Conservation (phyloP, 2,329 filamentous ascomycete species). For the Huntiella savannae region DNA sequence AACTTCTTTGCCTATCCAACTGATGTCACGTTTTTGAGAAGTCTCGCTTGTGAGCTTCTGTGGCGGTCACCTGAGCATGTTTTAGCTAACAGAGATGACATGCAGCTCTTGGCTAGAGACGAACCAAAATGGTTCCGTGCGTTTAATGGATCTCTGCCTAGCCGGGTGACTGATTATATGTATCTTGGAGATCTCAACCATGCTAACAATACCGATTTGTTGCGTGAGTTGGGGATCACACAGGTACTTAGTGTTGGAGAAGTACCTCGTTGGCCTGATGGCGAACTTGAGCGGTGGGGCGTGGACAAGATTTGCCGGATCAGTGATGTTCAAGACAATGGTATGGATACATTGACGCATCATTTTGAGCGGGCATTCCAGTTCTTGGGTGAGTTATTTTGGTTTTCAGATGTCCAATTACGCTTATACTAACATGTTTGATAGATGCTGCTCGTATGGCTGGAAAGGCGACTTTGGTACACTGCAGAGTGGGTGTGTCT, state of each 20-base stretch:
- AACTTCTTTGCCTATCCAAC: slow-evolving; percentile 95
- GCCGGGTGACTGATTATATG: slow-evolving; percentile 78
- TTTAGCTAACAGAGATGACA: slow-evolving; percentile 12
- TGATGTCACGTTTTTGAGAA: slow-evolving; percentile 65
- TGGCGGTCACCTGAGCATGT: slow-evolving; percentile 41
- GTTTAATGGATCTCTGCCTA: slow-evolving; percentile 81
- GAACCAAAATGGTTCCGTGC: slow-evolving; percentile 65
- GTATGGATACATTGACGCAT: slow-evolving; percentile 74
- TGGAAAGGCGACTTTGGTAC: slow-evolving; percentile 73
- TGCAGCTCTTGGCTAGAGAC: slow-evolving; percentile 22
- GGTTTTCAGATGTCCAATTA: not conserved
- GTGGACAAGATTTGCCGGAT: slow-evolving; percentile 61
- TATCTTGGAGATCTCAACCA: slow-evolving; percentile 87
- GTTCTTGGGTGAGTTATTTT: slow-evolving; percentile 60
- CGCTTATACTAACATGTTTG: slow-evolving; percentile 1
- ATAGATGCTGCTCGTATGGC: slow-evolving; percentile 60
- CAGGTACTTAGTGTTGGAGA: slow-evolving; percentile 89
- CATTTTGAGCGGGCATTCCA: slow-evolving; percentile 73
- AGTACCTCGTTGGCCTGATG: slow-evolving; percentile 59
- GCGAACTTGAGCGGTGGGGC: slow-evolving; percentile 54
- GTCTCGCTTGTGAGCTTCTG: slow-evolving; percentile 58
- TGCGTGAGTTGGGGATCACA: slow-evolving; percentile 61
- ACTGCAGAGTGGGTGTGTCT: slow-evolving; percentile 90
- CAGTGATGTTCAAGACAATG: slow-evolving; percentile 84
- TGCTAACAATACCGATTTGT: slow-evolving; percentile 77